Base-by-base conservation (phyloP, 208 protist species). In the Zelonia costaricensis region DNA sequence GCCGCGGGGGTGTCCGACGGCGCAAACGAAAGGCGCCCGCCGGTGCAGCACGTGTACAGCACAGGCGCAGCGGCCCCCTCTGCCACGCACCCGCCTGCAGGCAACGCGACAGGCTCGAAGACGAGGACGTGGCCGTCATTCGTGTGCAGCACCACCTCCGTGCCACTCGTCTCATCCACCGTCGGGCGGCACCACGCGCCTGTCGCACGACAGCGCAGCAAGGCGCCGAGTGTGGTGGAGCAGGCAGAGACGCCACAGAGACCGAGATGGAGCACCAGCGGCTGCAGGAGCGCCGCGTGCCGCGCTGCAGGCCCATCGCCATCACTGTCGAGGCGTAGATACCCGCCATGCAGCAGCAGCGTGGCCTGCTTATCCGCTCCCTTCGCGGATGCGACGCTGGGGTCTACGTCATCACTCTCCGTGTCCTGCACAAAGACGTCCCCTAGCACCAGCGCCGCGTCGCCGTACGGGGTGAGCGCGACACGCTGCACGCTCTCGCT, bases 401-500 rank as follows among this genome's bases (percentile, higher is more conserved):
- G 18, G 5, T 20, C 18, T 6, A 36, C n/a, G n/a, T n/a, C n/a
- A n/a, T n/a, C n/a, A n/a, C n/a, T n/a, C n/a, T n/a, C 6, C 15
- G 12, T 3, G 20, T 38, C 16, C 10, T 36, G 40, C 2, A 38
- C 31, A 16, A 73, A 62, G 6, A 25, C 25, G 39, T 61, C 58
- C 10, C 20, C 27, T 23, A 73, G 18, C 20, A 42, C 48, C 20
- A 61, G 56, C 4, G 45, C 51, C 5, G 18, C 52, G n/a, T 66
- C 52, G 38, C 66, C 66, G 38, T 18, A 8, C 13, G 66, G 45
- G 8, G 22, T 46, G 30, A 66, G 18, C 13, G 66, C 57, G 13
- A 66, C 66, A 5, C 18, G 58, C 44, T 38, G 58, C 20, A 62
- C 38, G n/a, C 51, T 62, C 40, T 66, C 57, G 35, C 66, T 73